Evolutionary conservation across 176 grass and related monocot genomes (phyloP).

Genomic region (Carex parvula): DNA sequence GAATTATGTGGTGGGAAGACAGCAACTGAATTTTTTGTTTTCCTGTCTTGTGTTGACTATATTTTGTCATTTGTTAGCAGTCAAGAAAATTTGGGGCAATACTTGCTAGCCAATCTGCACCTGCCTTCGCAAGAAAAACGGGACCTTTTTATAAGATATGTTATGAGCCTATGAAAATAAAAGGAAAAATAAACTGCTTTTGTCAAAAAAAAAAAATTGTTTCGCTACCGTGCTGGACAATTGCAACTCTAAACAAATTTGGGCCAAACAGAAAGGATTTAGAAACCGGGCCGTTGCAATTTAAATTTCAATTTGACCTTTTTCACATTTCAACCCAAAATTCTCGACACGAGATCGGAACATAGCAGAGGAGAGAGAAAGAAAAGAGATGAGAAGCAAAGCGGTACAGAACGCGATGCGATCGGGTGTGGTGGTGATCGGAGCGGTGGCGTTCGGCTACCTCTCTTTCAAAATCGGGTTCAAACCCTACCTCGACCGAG

Average conservation of each 20-base stretch:
- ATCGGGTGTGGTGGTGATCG: slow-evolving; percentile 76
- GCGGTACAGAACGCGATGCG: slow-evolving; percentile 61
- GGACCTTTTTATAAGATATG: no score
- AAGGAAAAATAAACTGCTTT: no score
- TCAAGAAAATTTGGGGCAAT: no score
- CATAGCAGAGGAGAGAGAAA: not conserved
- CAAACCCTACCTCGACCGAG: slow-evolving; percentile 80
- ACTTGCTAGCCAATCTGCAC: no score
- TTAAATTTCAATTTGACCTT: not conserved
- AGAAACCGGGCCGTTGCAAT: not conserved
- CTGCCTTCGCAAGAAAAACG: no score
- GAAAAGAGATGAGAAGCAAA: slow-evolving; percentile 23
- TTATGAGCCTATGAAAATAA: no score
- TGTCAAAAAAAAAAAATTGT: no score
- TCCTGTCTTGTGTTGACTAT: no score
- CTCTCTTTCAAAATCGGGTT: slow-evolving; percentile 79
- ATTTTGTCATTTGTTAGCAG: no score
- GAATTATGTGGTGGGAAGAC: not conserved
- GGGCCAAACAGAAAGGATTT: not conserved
- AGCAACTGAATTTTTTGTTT: not conserved
- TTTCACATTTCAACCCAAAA: not conserved
- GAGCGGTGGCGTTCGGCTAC: slow-evolving; percentile 66
- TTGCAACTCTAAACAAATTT: not conserved
- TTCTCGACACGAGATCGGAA: not conserved
- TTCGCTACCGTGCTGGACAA: no score